Evolutionary conservation across 371 early-diverging fungal genomes (phyloP).

Genomic region (Catenaria anguillulae): DNA sequence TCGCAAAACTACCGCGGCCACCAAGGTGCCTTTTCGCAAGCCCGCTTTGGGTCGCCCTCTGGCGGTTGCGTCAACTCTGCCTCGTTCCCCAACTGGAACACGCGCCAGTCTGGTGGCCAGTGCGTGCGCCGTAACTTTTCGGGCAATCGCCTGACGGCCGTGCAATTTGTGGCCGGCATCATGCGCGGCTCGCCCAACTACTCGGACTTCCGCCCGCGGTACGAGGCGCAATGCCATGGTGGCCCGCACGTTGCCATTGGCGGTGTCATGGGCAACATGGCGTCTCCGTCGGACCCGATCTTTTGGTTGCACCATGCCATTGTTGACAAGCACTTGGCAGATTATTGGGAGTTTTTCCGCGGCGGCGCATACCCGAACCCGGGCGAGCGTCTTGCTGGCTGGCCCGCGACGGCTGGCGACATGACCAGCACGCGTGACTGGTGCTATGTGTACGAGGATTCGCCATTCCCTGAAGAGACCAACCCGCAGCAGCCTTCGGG

Average conservation of each 20-base stretch:
- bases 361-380: not conserved
- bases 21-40: not conserved
- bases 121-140: not conserved
- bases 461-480: not conserved
- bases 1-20: conserved; percentile 5
- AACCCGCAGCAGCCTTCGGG: not conserved
- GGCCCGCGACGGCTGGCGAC: not conserved
- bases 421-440: not conserved
- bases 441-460: not conserved
- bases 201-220: not conserved
- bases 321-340: not conserved
- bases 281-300: not conserved
- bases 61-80: not conserved
- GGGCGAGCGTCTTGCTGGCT: not conserved
- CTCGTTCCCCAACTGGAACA: conserved; percentile 1
- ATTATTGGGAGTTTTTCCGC: not conserved
- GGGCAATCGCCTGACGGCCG: not conserved
- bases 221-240: not conserved
- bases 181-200: conserved; percentile 3
- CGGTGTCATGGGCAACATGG: not conserved
- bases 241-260: conserved; percentile 1
- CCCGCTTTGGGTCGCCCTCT: not conserved
- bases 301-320: not conserved
- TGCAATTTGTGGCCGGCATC: not conserved
- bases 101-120: not conserved